Evolutionary conservation across 495 filamentous ascomycete genomes (phyloP).

Genomic region (Hyaloscypha finlandica): DNA sequence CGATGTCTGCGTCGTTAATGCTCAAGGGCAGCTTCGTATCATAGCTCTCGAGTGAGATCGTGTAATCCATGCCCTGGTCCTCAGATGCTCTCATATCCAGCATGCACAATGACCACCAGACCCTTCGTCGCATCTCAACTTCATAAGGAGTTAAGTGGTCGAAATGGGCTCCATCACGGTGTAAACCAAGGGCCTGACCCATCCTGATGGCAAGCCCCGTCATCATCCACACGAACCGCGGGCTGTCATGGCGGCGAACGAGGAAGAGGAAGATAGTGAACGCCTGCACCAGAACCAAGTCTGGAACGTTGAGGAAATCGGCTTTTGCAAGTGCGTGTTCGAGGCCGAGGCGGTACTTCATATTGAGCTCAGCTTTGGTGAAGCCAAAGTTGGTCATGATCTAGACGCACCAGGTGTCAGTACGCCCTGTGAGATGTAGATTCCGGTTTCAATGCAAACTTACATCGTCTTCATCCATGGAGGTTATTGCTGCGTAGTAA

Average conservation of each 20-base stretch:
- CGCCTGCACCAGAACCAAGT: constrained; percentile 49
- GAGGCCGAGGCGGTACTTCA: constrained; percentile 54
- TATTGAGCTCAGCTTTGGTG: constrained; percentile 49
- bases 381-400: constrained; percentile 50
- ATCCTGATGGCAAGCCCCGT: constrained; percentile 72
- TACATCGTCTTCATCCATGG: constrained; percentile 59
- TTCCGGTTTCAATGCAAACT: constrained; percentile 21
- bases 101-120: constrained; percentile 81
- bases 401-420: constrained; percentile 28
- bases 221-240: constrained; percentile 56
- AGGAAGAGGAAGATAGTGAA: constrained; percentile 50
- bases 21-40: constrained; percentile 75
- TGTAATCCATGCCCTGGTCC: constrained; percentile 79
- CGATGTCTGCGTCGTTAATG: constrained; percentile 66
- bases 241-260: constrained; percentile 50
- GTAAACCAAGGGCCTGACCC: constrained; percentile 74
- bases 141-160: constrained; percentile 73
- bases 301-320: constrained; percentile 48
- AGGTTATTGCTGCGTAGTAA: constrained; percentile 59
- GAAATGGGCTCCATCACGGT: constrained; percentile 66
- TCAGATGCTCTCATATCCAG: constrained; percentile 77
- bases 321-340: constrained; percentile 57
- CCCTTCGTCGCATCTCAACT: constrained; percentile 76
- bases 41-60: constrained; percentile 64
- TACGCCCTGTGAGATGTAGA: neutral